Evolutionary conservation across 306 rosid species (phyloP).

Genomic region (Prunus mongolica): DNA sequence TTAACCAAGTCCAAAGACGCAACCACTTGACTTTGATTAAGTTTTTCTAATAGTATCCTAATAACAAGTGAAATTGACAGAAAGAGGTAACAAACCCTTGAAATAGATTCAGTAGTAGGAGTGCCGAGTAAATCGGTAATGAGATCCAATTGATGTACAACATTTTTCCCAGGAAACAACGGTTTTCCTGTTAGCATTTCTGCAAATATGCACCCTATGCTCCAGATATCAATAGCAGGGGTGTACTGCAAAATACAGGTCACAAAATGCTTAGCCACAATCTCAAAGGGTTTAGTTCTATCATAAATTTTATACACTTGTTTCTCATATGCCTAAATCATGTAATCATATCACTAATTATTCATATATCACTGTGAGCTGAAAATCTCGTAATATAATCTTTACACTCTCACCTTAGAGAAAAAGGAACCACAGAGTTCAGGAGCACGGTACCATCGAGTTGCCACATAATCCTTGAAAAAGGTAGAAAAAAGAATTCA

Average conservation of each 20-base stretch:
- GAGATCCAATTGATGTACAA: slow-evolving; percentile 60
- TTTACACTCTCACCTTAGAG: slow-evolving; percentile 45
- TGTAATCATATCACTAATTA: background rate
- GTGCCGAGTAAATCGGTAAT: slow-evolving; percentile 66
- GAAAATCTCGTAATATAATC: background rate
- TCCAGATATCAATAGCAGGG: slow-evolving; percentile 69
- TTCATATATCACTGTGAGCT: background rate
- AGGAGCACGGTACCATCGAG: slow-evolving; percentile 80
- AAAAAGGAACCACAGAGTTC: slow-evolving; percentile 71
- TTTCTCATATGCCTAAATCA: too few relatives aligned
- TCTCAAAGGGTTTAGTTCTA: background rate
- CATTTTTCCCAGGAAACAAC: slow-evolving; percentile 63
- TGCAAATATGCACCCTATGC: slow-evolving; percentile 73
- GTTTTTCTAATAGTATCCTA: background rate
- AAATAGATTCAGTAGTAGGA: slow-evolving; percentile 47
- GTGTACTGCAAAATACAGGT: slow-evolving; percentile 50
- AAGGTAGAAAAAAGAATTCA: background rate
- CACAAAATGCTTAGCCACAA: background rate
- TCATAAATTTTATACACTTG: background rate
- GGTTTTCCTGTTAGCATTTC: slow-evolving; percentile 62
- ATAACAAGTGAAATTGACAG: background rate
- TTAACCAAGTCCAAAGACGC: background rate
- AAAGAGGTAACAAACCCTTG: slow-evolving; percentile 39
- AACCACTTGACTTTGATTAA: background rate
- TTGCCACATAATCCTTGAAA: slow-evolving; percentile 66